Evolutionary conservation across 1,284 basidiomycete species (phyloP).

Genomic region (Puccinia horiana): DNA sequence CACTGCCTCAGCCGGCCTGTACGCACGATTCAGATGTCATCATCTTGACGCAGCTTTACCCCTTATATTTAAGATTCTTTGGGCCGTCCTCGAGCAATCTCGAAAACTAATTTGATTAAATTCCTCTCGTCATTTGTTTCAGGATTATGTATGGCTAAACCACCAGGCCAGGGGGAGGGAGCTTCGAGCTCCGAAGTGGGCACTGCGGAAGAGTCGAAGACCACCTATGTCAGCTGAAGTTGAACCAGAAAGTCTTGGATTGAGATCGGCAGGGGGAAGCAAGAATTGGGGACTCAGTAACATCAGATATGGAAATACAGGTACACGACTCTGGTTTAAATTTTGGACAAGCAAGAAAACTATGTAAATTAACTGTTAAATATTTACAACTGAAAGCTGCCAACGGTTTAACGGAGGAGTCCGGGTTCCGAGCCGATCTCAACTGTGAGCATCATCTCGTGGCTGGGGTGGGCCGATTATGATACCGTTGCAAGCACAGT

Average conservation of each 20-base stretch:
- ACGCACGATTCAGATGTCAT: neutral
- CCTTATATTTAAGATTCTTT: neutral
- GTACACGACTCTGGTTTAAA: neutral
- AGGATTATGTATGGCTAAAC: too few species aligned
- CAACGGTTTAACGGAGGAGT: neutral
- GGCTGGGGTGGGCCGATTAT: neutral
- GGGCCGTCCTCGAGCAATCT: too few species aligned
- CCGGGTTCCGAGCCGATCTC: conserved; percentile 11
- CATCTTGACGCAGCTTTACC: neutral
- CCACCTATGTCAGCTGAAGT: neutral
- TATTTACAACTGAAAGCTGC: too few species aligned
- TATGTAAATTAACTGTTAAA: neutral
- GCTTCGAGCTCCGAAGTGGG: too few species aligned
- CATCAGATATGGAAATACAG: conserved; percentile 4
- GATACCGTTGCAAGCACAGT: neutral
- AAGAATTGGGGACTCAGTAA: neutral
- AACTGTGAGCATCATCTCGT: neutral
- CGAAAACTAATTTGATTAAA: too few species aligned
- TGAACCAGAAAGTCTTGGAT: neutral
- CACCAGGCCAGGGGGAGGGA: neutral
- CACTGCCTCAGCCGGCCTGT: neutral
- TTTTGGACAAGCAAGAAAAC: neutral
- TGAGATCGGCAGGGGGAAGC: neutral
- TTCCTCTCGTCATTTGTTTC: too few species aligned
- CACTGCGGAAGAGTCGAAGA: neutral